These are phyloP conservation scores for Datisca glomerata DNA, from an alignment of 306 rosid species.

Conservation along the genomic window DNA sequence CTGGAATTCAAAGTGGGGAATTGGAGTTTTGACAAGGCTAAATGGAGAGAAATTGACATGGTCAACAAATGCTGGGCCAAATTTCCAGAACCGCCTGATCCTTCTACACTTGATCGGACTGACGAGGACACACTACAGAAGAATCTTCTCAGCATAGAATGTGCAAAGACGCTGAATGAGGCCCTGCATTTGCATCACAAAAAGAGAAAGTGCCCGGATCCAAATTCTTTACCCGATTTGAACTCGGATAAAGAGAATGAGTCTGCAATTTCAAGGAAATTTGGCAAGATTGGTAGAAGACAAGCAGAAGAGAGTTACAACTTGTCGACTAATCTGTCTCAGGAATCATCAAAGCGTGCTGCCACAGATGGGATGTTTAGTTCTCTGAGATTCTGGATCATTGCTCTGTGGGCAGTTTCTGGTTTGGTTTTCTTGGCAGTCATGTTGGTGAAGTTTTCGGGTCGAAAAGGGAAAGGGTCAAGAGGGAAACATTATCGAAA, in stretches of 20 bases:
- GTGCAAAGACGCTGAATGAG: conserved; percentile 56
- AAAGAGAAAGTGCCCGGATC: conserved; percentile 43
- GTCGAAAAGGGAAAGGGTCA: conserved; percentile 42
- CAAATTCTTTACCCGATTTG: conserved; percentile 26
- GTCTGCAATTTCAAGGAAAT: conserved; percentile 29
- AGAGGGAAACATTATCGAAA: conserved; percentile 44
- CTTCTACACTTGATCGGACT: conserved; percentile 32
- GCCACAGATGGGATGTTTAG: conserved; percentile 42
- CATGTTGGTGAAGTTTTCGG: conserved; percentile 32
- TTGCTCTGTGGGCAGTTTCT: conserved; percentile 66
- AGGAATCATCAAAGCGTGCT: conserved; percentile 16
- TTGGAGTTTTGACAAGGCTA: conserved; percentile 98
- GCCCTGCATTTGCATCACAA: conserved; percentile 65
- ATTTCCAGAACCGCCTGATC: conserved; percentile 75
- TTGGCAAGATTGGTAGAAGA: conserved; percentile 31
- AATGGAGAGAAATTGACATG: conserved; percentile 58
- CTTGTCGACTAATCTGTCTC: conserved; percentile 17
- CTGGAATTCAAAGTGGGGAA: conserved; percentile 73
- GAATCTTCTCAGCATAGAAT: conserved; percentile 84
- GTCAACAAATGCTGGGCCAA: conserved; percentile 75
- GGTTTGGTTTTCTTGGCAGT: conserved; percentile 64
- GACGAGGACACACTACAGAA: conserved; percentile 25
- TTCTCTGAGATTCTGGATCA: conserved; percentile 67
- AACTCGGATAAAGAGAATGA: conserved; percentile 22
- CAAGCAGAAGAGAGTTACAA: conserved; percentile 12